Percentiles rank a stretch among this genome's conserved stretches.
Conservation (phyloP, 2,329 filamentous ascomycete genomes). For the Shiraia sp. region DNA sequence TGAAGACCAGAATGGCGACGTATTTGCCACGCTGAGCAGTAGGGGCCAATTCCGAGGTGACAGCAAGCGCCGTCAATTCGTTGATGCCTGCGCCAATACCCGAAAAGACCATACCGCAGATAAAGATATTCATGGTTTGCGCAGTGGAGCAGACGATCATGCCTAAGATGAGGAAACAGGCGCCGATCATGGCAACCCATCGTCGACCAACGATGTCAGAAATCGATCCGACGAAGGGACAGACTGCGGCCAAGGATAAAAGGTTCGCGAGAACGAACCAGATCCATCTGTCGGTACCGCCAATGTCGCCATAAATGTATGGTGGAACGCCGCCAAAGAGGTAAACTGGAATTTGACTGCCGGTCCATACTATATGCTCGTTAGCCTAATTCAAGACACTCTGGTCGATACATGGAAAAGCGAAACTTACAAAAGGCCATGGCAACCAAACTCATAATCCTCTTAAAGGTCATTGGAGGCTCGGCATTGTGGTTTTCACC, state of each 20-base stretch:
- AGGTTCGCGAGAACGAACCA: conserved; percentile 58
- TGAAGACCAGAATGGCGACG: conserved; percentile 62
- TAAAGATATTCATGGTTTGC: conserved; percentile 31
- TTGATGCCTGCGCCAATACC: conserved; percentile 69
- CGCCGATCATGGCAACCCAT: conserved; percentile 34
- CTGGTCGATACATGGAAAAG: not conserved
- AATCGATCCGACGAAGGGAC: conserved; percentile 63
- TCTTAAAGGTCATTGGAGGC: conserved; percentile 28
- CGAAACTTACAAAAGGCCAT: conserved; percentile 15
- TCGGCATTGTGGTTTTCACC: conserved; percentile 18
- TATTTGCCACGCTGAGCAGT: conserved; percentile 66
- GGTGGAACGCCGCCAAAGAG: conserved; percentile 32
- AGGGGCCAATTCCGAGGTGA: conserved; percentile 68
- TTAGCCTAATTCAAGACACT: too few relatives aligned
- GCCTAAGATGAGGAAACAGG: conserved; percentile 41
- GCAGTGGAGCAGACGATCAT: conserved; percentile 33
- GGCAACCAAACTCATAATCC: conserved; percentile 59
- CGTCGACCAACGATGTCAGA: conserved; percentile 36
- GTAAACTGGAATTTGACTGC: conserved; percentile 61
- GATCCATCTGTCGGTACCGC: conserved; percentile 62
- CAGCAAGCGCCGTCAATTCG: conserved; percentile 69
- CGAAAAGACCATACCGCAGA: conserved; percentile 52
- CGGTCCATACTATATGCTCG: conserved; percentile 55
- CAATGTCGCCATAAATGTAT: conserved; percentile 63
- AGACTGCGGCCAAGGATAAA: conserved; percentile 58